Evolutionary conservation across 176 grass and related monocot genomes (phyloP), one percentile per base, ranked within the genome.

Genomic region (Oryza longistaminata): DNA sequence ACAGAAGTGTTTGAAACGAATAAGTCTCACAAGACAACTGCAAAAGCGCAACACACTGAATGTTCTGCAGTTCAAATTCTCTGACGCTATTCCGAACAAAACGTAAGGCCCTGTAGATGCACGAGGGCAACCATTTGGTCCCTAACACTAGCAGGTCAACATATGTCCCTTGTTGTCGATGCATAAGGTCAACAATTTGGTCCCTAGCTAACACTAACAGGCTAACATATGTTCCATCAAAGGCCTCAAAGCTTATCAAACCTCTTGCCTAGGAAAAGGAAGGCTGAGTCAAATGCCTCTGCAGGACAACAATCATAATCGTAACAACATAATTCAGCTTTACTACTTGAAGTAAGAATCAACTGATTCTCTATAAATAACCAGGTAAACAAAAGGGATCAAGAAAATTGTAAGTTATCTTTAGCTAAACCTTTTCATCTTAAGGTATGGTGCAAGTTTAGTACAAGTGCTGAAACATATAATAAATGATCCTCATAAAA

Each of bases 401-500:
- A 6, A 58, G n/a, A 11, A 46, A 73, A 70, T 39, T 11, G 3
- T 27, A 78, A 21, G 19, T 49, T 49, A 69, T 88, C 44, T 73
- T 82, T 50, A 82, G 29, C 79, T 37, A 73, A 78, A 26, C 75
- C 46, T 90, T 75, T 58, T 78, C 65, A 37, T 50, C 39, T 60
- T 43, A 42, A 45, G 9, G 66, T 82, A 68, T 35, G 67, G 49
- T 58, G 37, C 0, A 6, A 66, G 70, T 60, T 85, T 58, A 40
- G 68, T 88, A 85, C 73, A 86, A 34, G 0, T 74, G 11, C 43
- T 22, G 9, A 80, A 66, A 78, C 48, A 10, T n/a, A n/a, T n/a
- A n/a, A n/a, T n/a, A n/a, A n/a, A n/a, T 34, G 53, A 80, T 90
- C 61, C 48, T 77, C 71, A 69, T 34, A 85, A 83, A 64, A 81